phyloP scores from a whole-genome alignment of 2,329 filamentous ascomycete genomes.

The Paecilomyces variotii region DNA sequence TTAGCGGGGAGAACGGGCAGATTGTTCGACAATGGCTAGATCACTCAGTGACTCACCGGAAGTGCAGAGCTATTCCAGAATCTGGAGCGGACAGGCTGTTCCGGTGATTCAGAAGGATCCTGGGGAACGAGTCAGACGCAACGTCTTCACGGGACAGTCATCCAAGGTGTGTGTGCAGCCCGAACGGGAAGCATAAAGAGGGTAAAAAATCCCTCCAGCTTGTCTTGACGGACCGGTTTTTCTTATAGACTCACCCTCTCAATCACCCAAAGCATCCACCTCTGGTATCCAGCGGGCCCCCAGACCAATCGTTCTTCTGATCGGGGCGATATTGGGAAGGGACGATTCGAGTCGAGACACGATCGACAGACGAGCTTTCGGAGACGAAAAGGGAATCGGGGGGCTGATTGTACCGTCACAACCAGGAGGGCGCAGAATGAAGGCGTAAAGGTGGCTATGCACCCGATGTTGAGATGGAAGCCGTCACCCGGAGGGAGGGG shows the following conservation, averaged over 20 bases:
- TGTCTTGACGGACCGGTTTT: neutral
- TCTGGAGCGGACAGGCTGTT: slow-evolving; percentile 2
- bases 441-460: neutral
- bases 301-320: neutral
- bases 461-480: neutral
- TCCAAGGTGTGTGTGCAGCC: neutral
- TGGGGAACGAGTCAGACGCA: slow-evolving; percentile 12
- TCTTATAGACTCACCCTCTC: neutral
- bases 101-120: slow-evolving; percentile 12
- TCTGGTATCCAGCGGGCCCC: neutral
- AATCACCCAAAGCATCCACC: neutral
- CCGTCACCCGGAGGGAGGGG: neutral
- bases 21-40: slow-evolving; percentile 7
- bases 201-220: neutral
- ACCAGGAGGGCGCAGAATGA: neutral
- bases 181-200: neutral
- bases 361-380: neutral
- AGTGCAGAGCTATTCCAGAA: neutral
- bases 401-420: neutral
- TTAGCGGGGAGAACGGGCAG: slow-evolving; percentile 3
- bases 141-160: neutral
- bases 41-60: slow-evolving; percentile 11
- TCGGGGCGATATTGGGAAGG: neutral
- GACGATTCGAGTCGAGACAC: neutral
- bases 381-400: slow-evolving; percentile 6